phyloP scores from a whole-genome alignment of 1,284 basidiomycete genomes.

The Cryptococcus sp. region DNA sequence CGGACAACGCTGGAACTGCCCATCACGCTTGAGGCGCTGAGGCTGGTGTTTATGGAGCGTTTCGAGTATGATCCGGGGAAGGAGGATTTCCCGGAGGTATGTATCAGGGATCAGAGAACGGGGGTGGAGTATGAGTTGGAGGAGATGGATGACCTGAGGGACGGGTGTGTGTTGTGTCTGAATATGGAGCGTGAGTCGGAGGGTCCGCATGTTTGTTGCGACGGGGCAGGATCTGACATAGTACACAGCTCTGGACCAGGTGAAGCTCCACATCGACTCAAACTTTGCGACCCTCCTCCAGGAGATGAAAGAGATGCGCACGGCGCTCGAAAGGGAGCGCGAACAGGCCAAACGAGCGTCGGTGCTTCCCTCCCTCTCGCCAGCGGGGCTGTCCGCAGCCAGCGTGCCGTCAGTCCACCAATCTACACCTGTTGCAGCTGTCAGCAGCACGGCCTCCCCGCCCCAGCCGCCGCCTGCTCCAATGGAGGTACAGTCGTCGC shows the following conservation, averaged over 20 bases:
- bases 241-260: conserved; percentile 85
- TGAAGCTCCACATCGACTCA: conserved; percentile 93
- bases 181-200: conserved; percentile 87
- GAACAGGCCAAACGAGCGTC: conserved; percentile 47
- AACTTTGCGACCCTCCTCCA: conserved; percentile 81
- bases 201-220: background rate
- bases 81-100: conserved; percentile 94
- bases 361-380: conserved; percentile 47
- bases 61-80: conserved; percentile 91
- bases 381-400: conserved; percentile 22
- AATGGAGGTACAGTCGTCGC: background rate
- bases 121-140: conserved; percentile 95
- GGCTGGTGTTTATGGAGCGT: conserved; percentile 84
- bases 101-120: conserved; percentile 84
- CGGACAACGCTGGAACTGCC: conserved; percentile 72
- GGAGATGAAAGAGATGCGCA: conserved; percentile 86
- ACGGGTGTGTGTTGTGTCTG: conserved; percentile 79
- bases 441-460: conserved; percentile 4
- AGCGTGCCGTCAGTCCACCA: conserved; percentile 12
- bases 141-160: conserved; percentile 87
- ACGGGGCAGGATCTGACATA: background rate
- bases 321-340: conserved; percentile 55
- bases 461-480: conserved; percentile 6
- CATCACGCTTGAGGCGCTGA: conserved; percentile 48
- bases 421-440: conserved; percentile 14